phyloP scores from a whole-genome alignment of 345 rosid species.

The Arabidopsis arenosa region DNA sequence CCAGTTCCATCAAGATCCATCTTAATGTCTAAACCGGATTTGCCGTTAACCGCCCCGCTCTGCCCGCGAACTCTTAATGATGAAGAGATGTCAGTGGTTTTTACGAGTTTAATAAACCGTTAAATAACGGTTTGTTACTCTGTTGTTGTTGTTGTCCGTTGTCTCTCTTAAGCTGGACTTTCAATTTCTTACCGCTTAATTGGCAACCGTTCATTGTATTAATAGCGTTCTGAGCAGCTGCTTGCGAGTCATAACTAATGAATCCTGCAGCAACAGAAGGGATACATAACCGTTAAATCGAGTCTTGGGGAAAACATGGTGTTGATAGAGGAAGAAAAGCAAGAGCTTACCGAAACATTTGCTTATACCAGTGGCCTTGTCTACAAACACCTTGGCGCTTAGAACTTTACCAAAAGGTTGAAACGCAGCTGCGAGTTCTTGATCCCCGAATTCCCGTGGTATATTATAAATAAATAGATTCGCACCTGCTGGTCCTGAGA shows the following conservation, averaged over 20 bases:
- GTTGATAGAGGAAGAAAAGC: neutral
- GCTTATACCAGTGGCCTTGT: conserved; percentile 91
- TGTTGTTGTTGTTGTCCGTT: conserved; percentile 54
- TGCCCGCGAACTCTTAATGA: conserved; percentile 14
- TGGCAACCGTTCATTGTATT: conserved; percentile 82
- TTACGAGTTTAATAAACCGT: conserved; percentile 33
- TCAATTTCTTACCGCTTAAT: conserved; percentile 94
- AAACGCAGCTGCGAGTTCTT: conserved; percentile 81
- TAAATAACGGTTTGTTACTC: conserved; percentile 29
- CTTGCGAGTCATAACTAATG: conserved; percentile 85
- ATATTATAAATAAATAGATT: conserved; percentile 96
- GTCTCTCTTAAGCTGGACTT: conserved; percentile 97
- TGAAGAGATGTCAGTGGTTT: conserved; percentile 27
- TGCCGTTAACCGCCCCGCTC: conserved; percentile 28
- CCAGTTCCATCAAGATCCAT: conserved; percentile 7
- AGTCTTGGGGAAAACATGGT: neutral
- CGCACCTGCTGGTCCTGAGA: conserved; percentile 92
- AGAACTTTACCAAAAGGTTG: conserved; percentile 79
- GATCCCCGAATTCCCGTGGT: conserved; percentile 95
- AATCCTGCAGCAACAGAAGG: conserved; percentile 66
- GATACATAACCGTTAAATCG: neutral
- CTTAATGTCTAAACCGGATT: conserved; percentile 37
- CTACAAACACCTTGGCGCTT: conserved; percentile 92
- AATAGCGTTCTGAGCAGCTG: conserved; percentile 86
- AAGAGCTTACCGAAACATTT: conserved; percentile 89